Base-by-base conservation (phyloP, 1,284 basidiomycete species). In the Tylopilus sp. region DNA sequence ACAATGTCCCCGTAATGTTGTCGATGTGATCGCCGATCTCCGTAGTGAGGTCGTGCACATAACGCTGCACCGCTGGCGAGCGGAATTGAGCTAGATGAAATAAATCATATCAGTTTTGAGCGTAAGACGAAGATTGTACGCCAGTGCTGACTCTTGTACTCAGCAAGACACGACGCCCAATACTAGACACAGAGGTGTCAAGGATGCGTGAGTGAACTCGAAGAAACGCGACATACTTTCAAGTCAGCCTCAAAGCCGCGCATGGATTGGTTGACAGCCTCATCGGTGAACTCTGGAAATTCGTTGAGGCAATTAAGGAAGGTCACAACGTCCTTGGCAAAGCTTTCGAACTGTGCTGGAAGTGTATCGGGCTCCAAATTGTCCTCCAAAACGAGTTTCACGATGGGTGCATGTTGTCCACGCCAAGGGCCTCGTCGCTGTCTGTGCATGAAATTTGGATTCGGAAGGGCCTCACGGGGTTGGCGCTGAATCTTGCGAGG, bases 21-120 rank as follows among this genome's bases (percentile, higher is more conserved):
- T 83, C 79, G 4, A 83, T 66, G 52, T 83, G 81, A 57, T 80
- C 77, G 48, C 79, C 77, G 66, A 83, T 75, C 62, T 83, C 79
- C 20, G 70, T 68, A 29, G 74, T 73, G 19, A 83, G 69, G 57
- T 82, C 80, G 57, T 82, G 82, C 24, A 82, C 69, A 50, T 82
- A 83, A 49, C 78, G 71, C 53, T 81, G 76, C 25, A 82, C 80
- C 3, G 81, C 77, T 7, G 77, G 76, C 49, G 74, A 80, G 43
- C 69, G 73, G 64, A 82, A 81, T 63, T 82, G 80, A 37, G 68
- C 80, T 81, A 48, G 17, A 50, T n/a, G 48, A 36, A 36, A 53
- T n/a, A 45, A 47, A 50, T 43, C 40, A 29, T 35, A 51, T 67
- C 35, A 69, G 47, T 47, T 52, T 49, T 32, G 25, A 46, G 35